Conservation (phyloP, 495 filamentous ascomycete genomes). For the Daldinia caldariorum region DNA sequence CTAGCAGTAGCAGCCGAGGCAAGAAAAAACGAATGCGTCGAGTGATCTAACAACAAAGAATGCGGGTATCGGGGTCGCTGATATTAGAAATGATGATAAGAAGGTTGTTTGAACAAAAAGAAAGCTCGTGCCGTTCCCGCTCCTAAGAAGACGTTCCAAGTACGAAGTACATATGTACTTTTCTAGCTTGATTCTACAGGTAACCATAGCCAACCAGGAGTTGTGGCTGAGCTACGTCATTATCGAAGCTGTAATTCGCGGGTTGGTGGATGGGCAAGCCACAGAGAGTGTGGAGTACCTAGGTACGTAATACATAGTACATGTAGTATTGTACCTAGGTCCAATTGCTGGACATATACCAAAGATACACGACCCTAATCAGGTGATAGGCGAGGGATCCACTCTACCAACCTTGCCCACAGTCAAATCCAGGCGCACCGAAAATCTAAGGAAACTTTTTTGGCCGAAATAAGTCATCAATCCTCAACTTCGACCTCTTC, state of each 20-base stretch:
- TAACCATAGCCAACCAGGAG: background rate
- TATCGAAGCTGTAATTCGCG: constrained; percentile 33
- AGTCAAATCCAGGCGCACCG: constrained; percentile 33
- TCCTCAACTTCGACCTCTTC: constrained; percentile 39
- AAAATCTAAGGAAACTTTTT: constrained; percentile 45
- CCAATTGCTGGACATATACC: no score
- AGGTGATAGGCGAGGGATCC: constrained; percentile 43
- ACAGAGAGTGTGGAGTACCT: constrained; percentile 18
- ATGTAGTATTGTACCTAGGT: no score
- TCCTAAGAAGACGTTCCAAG: constrained; percentile 20
- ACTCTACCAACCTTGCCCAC: constrained; percentile 36
- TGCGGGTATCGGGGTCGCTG: constrained; percentile 16
- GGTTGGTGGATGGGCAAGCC: constrained; percentile 14
- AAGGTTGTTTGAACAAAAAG: constrained; percentile 41
- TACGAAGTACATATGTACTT: constrained; percentile 34
- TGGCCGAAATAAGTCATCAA: constrained; percentile 31
- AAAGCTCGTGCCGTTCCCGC: constrained; percentile 44
- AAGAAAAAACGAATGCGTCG: constrained; percentile 28
- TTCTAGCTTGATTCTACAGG: constrained; percentile 18
- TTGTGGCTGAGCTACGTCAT: constrained; percentile 46
- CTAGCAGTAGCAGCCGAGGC: constrained; percentile 1
- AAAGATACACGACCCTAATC: constrained; percentile 53
- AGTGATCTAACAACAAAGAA: constrained; percentile 31
- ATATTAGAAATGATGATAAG: constrained; percentile 26
- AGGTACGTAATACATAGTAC: no score